Base-by-base conservation (phyloP, 78 protist species). In the Dictyostelium firmibasis region DNA sequence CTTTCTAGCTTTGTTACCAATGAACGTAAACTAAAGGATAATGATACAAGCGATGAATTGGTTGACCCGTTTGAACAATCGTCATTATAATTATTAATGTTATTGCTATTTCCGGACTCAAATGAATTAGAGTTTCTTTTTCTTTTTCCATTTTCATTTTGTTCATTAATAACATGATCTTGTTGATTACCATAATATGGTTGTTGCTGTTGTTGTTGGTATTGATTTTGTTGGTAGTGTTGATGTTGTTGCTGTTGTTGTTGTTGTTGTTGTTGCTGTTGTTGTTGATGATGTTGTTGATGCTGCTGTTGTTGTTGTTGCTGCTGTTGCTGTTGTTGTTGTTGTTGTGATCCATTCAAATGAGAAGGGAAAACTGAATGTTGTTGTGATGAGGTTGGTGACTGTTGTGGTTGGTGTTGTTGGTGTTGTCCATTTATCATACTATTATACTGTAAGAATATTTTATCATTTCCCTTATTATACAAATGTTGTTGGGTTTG, bases 1-100 rank as follows among this genome's bases (percentile, higher is more conserved):
- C 93, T 76, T 79, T 88, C 93, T 27, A 88, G 38, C 29, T 64
- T 88, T 29, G 35, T 79, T 2, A 88, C 81, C 25, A 79, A 8
- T 6, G 44, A 76, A 23, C 83, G 27, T 27, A 64, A 23, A 18
- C 27, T 75, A 85, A 74, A 69, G 50, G 53, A 85, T 9, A 50
- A 41, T 85, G 53, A 43, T 47, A 44, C 33, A 31, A 83, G 35
- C 29, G 86, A 83, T 53, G 64, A 27, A 35, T 29, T 27, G 7
- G 67, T 57, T 69, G 75, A 8, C 33, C 25, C 29, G 43, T 57
- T 31, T 77, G 83, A 41, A 38, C 41, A 13, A 31, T 83, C 88
- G 23, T 57, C 88, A 64, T n/a, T 13, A 11, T 33, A 8, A 25
- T 0, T 18, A 83, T 41, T 43, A n/a, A n/a, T n/a, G n/a, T 23